Percentiles rank a stretch among this genome's conserved stretches.
These are phyloP conservation scores for Selaginella moellendorffii DNA, from an alignment of 75 land plant species.

Conservation along the genomic window DNA sequence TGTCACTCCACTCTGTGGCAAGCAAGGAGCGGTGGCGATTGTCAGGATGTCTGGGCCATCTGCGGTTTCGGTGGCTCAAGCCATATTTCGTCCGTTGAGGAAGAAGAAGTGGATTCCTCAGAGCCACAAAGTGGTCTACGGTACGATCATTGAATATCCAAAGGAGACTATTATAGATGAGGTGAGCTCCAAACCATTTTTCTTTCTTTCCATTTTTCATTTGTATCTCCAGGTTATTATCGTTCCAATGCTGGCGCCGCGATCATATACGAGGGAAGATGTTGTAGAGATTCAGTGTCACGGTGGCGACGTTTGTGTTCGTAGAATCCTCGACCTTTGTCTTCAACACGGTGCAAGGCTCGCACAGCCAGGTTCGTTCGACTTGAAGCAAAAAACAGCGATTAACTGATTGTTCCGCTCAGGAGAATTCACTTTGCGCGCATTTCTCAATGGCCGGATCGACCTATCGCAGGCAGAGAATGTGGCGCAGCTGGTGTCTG, in stretches of 20 bases:
- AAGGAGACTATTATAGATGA: constrained; percentile 62
- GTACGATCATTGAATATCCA: constrained; percentile 49
- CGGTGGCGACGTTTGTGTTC: constrained; percentile 84
- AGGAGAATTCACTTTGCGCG: constrained; percentile 31
- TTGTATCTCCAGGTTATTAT: constrained; percentile 47
- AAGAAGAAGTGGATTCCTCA: constrained; percentile 47
- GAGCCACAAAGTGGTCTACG: constrained; percentile 86
- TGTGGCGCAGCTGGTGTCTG: constrained; percentile 61
- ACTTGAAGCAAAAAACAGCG: not conserved
- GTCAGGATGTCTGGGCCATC: constrained; percentile 72
- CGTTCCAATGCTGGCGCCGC: constrained; percentile 91
- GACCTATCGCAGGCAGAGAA: constrained; percentile 96
- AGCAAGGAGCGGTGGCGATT: constrained; percentile 77
- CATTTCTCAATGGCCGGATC: constrained; percentile 93
- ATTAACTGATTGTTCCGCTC: too few species aligned
- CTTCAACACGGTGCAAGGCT: constrained; percentile 90
- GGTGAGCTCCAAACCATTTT: constrained; percentile 22
- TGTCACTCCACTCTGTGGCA: constrained; percentile 80
- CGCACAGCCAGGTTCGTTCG: constrained; percentile 74
- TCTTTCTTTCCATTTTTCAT: not conserved
- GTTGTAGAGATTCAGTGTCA: constrained; percentile 96
- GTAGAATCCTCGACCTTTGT: constrained; percentile 67
- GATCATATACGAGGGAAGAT: constrained; percentile 92
- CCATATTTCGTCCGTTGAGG: constrained; percentile 41
- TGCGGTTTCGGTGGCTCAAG: constrained; percentile 42